A percentile compares a stretch with the other conserved stretches of the same genome.
Evolutionary conservation across 2,329 filamentous ascomycete species (phyloP).

Genomic region (Aspergillus texensis): DNA sequence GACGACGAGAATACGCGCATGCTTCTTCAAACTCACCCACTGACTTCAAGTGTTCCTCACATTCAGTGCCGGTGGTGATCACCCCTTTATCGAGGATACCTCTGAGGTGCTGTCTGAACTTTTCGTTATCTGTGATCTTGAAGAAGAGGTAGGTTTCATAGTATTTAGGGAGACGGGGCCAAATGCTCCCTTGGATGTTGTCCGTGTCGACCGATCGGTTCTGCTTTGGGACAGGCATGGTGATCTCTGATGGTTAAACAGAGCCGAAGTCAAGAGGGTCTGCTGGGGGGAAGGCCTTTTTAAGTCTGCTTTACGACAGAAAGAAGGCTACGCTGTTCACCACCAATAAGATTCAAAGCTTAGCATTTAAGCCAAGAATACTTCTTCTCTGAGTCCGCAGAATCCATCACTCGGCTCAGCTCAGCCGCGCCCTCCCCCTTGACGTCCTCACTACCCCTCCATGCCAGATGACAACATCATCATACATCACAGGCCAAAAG

Average conservation of each 20-base stretch:
- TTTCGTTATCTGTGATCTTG: conserved; percentile 16
- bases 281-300: background rate
- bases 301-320: background rate
- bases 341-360: background rate
- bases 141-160: conserved; percentile 23
- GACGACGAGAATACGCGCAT: background rate
- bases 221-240: background rate
- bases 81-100: background rate
- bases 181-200: conserved; percentile 19
- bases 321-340: background rate
- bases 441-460: background rate
- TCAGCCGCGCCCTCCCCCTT: background rate
- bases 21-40: conserved; percentile 7
- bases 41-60: conserved; percentile 7
- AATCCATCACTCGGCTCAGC: background rate
- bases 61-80: conserved; percentile 22
- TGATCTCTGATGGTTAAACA: background rate
- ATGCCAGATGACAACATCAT: background rate
- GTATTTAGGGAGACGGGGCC: conserved; percentile 17
- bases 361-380: background rate
- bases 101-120: conserved; percentile 16
- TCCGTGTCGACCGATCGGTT: conserved; percentile 8
- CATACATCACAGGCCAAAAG: background rate
- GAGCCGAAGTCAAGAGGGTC: background rate
- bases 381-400: background rate